phyloP scores from a whole-genome alignment of 2,329 filamentous ascomycete genomes.

The Fusarium papillatum region DNA sequence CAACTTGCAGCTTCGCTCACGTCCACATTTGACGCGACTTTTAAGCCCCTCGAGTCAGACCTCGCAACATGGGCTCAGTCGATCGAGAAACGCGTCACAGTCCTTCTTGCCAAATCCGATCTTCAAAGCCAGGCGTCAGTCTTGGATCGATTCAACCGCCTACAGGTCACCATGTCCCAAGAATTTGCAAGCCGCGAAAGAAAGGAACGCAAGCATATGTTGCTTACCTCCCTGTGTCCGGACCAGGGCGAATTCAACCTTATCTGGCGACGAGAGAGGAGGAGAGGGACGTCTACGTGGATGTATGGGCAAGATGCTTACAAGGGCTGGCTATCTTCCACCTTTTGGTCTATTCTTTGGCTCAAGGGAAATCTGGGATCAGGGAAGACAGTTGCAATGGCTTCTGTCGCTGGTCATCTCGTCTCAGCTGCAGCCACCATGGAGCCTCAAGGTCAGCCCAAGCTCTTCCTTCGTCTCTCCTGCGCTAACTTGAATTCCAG shows the following conservation, averaged over 20 bases:
- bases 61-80: not conserved
- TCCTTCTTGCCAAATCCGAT: not conserved
- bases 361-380: not conserved
- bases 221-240: not conserved
- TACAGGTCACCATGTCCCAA: not conserved
- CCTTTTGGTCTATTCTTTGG: too few species aligned
- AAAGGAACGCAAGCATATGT: not conserved
- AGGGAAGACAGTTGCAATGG: not conserved
- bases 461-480: too few species aligned
- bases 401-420: not conserved
- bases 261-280: not conserved
- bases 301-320: not conserved
- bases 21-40: not conserved
- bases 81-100: not conserved
- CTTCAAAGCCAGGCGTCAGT: not conserved
- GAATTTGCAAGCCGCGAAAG: fast-evolving
- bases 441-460: too few species aligned
- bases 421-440: not conserved
- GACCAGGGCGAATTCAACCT: not conserved
- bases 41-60: not conserved
- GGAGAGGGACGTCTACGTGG: not conserved
- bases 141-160: not conserved
- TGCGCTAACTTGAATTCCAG: not conserved
- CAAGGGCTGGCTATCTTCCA: not conserved
- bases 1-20: not conserved